phyloP scores from a whole-genome alignment of 2,329 filamentous ascomycete species.

The Fusarium pseudocircinatum region DNA sequence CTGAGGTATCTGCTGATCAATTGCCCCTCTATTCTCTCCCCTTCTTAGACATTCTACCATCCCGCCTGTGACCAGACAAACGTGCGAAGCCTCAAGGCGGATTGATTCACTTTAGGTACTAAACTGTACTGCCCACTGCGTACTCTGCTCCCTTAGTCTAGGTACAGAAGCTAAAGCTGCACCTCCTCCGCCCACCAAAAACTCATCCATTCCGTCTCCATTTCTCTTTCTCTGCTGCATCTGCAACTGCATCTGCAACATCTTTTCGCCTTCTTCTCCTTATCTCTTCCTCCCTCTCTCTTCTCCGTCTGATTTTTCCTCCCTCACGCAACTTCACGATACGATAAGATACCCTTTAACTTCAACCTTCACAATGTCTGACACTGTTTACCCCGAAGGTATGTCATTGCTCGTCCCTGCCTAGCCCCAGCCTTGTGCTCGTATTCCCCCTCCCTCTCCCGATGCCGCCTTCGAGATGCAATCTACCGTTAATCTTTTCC shows the following conservation, averaged over 20 bases:
- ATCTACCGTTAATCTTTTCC: background rate
- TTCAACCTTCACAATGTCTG: constrained; percentile 37
- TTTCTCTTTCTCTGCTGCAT: constrained; percentile 18
- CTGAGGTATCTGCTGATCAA: constrained; percentile 35
- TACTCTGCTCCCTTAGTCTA: background rate
- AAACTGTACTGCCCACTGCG: background rate
- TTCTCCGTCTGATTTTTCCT: constrained; percentile 10
- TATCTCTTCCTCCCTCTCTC: constrained; percentile 9
- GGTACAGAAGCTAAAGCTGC: constrained; percentile 37
- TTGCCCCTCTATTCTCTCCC: constrained; percentile 48
- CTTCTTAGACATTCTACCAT: constrained; percentile 55
- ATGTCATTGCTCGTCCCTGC: constrained; percentile 34
- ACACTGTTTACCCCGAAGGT: constrained; percentile 51
- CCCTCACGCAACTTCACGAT: constrained; percentile 26
- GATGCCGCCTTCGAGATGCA: background rate
- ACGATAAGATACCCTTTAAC: constrained; percentile 42
- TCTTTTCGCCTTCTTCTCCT: constrained; percentile 21
- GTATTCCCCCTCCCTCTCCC: constrained; percentile 4
- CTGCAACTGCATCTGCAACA: constrained; percentile 35
- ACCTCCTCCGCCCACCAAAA: constrained; percentile 42
- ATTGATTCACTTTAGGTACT: background rate
- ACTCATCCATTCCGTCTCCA: constrained; percentile 38
- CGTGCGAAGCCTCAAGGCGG: constrained; percentile 33
- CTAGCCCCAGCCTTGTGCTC: constrained; percentile 16
- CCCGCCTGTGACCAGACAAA: constrained; percentile 30